Evolutionary conservation across 116 monocot species (phyloP), one percentile per base, ranked within the genome.

Genomic region (Dioscorea cayenensis): DNA sequence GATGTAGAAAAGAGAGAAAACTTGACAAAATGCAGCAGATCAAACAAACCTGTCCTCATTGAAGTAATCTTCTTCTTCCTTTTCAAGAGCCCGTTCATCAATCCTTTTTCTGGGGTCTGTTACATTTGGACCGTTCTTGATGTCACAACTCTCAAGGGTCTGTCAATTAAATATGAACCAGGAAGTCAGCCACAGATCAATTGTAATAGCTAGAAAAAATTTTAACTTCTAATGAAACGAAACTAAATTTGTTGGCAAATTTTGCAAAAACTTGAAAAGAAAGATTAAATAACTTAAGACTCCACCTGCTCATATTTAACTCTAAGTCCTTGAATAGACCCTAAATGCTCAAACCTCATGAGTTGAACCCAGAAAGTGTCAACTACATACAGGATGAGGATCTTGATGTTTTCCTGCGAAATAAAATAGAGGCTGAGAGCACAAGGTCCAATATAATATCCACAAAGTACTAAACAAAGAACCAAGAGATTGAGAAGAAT

Each of bases 51-150:
- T 90, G 50, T 95, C 87, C 73, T 87, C 95, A 61, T 95, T 92
- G 48, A 95, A 95, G 64, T 95, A 95, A 32, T 92, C 92, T 80
- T 95, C 95, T 71, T 95, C 95, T 73, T 95, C 95, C 68, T 92
- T 95, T 63, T 92, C 95, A 71, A 95, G 89, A 62, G 76, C 89
- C 28, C 89, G 76, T 29, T 89, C 84, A 69, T 83, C 89, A 16
- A 68, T 49, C 35, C 74, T 84, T 72, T 84, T 92, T 65, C 86
- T 79, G 19, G 77, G 65, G 63, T 82, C 84, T 52, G 58, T 67
- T 7, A 22, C 38, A 49, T 28, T 67, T 19, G 28, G 58, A 66
- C 28, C 71, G 16, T 77, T 71, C 55, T 82, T 80, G 21, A 73
- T 58, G 32, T 86, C 84, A 68, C 38, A 71, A 65, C 65, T 77